Conservation (phyloP, 177 flowering plant species). For the Vitis hybrid region DNA sequence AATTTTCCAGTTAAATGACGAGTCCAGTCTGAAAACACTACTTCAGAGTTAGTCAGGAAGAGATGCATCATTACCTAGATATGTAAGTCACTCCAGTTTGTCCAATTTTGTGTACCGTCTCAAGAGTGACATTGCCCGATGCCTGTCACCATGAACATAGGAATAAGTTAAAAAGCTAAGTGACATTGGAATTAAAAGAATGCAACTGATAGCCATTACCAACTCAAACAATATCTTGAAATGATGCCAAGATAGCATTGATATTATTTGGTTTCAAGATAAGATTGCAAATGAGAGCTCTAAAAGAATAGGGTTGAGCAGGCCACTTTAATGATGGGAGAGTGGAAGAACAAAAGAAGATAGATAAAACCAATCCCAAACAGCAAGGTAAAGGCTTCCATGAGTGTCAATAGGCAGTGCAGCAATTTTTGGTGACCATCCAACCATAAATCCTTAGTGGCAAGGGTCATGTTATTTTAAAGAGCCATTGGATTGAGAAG, state of each 20-base stretch:
- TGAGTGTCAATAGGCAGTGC: not conserved
- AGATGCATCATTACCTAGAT: conserved; percentile 58
- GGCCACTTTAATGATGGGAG: not conserved
- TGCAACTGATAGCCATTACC: not conserved
- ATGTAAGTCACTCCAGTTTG: conserved; percentile 94
- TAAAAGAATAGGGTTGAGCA: not conserved
- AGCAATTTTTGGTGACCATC: not conserved
- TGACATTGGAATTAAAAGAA: not conserved
- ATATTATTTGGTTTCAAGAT: not conserved
- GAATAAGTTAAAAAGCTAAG: not conserved
- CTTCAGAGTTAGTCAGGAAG: not conserved
- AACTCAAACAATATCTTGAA: not conserved
- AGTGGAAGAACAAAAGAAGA: not conserved
- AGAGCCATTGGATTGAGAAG: not conserved
- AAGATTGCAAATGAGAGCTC: not conserved
- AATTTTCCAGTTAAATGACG: not conserved
- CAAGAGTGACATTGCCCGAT: conserved; percentile 92
- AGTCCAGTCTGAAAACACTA: not conserved
- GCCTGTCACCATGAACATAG: conserved; percentile 49
- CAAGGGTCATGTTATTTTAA: no score
- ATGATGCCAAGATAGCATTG: not conserved
- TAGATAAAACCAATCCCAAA: not conserved
- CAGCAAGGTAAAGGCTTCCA: not conserved
- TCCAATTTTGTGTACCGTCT: conserved; percentile 84
- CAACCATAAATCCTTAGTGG: no score